Evolutionary conservation across 2,329 filamentous ascomycete genomes (phyloP).

Genomic region (Anthostomella pinea): DNA sequence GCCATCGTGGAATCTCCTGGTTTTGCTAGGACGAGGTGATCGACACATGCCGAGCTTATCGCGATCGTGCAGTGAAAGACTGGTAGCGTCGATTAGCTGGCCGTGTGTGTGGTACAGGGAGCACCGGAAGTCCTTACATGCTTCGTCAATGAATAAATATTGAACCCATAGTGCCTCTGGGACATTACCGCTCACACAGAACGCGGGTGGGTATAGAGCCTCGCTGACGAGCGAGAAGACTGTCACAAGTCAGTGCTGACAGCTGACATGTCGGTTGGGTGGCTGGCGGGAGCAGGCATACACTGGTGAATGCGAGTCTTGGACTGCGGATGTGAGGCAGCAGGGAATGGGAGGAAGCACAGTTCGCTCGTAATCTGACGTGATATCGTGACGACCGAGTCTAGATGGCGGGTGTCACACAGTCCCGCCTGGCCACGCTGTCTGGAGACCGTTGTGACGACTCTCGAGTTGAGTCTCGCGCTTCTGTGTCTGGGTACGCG

Average conservation of each 20-base stretch:
- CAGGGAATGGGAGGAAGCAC: too few relatives aligned
- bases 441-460: background rate
- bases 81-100: background rate
- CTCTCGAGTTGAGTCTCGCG: too few relatives aligned
- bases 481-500: conserved; percentile 4
- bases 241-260: conserved; percentile 3
- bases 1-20: conserved; percentile 6
- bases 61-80: conserved; percentile 15
- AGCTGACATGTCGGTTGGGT: too few relatives aligned
- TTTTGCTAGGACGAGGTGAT: conserved; percentile 8
- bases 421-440: background rate
- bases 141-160: conserved; percentile 11
- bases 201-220: conserved; percentile 6
- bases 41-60: conserved; percentile 9
- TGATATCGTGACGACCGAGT: too few relatives aligned
- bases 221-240: conserved; percentile 10
- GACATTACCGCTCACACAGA: conserved; percentile 4
- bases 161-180: conserved; percentile 11
- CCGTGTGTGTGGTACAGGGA: background rate
- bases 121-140: conserved; percentile 6
- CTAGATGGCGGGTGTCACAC: too few relatives aligned
- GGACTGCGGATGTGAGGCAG: too few relatives aligned
- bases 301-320: conserved; percentile 8
- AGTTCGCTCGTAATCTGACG: too few relatives aligned
- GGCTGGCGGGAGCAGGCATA: too few relatives aligned